Evolutionary conservation across 1,284 basidiomycete genomes (phyloP), one percentile per base, ranked within the genome.

Genomic region (Flammula alnicola): DNA sequence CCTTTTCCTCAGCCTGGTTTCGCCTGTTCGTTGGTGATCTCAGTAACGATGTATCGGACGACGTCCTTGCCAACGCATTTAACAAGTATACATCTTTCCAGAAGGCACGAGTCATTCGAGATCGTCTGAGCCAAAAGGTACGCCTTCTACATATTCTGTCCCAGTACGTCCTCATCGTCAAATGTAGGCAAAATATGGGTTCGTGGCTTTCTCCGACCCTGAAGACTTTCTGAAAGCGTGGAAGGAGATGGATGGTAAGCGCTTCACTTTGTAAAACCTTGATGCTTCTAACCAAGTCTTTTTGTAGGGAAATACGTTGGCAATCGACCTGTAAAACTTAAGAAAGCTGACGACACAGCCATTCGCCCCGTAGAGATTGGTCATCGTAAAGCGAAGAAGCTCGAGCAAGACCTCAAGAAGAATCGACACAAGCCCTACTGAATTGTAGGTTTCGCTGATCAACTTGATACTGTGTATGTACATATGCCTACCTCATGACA

Each of bases 161-260:
- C 9, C 19, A 8, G 38, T 31, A 25, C 35, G 11, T 5, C 31
- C 16, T 16, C 29, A 25, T 29, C 17, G 12, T 22, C 37, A 26
- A 42, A 40, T 52, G 20, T 62, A 99, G 91, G 93, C 95, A 0
- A 97, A 94, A 69, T 99, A 90, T 64, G 97, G 94, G 1, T 99
- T 99, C 64, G 94, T 99, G 27, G 92, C 94, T 0, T 99, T 99
- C 70, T 93, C 93, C 49, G 97, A 99, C 63, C 97, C 97, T 0
- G 96, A 99, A 72, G 97, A 99, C 68, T 99, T 98, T 68, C 70
- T 99, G 51, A 94, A 85, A 61, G 97, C 97, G 5, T 99, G 97
- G 97, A 99, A 99, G 67, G 94, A 99, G 70, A 98, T 98, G 94
- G 93, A 99, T 69, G 96, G 95, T 90, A 62, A 47, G 88, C 65